Evolutionary conservation across 352 stramenopile species (phyloP).

Genomic region (Blastocystis hominis): DNA sequence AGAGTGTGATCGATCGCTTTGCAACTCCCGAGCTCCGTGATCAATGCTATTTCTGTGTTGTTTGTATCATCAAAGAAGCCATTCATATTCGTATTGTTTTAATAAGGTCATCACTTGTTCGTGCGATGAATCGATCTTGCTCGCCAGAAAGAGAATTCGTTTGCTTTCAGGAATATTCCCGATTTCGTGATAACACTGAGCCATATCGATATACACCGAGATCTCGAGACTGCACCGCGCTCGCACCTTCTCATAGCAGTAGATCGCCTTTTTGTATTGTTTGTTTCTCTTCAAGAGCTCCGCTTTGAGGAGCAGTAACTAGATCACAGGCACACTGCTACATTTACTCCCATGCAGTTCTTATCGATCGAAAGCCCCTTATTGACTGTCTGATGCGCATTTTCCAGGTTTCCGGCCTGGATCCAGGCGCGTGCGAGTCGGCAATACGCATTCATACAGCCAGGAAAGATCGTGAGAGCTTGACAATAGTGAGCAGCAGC

Average conservation of each 20-base stretch:
- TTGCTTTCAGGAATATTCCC: conserved; percentile 37
- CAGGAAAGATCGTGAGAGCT: not conserved
- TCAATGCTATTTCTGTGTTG: not conserved
- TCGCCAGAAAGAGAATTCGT: conserved; percentile 26
- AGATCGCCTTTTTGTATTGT: not conserved
- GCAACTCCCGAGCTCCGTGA: not conserved
- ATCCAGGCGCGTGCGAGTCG: not conserved
- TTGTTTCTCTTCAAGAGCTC: conserved; percentile 7
- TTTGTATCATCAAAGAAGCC: conserved; percentile 15
- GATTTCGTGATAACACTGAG: conserved; percentile 47
- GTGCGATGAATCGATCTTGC: not conserved
- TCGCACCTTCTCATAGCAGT: not conserved
- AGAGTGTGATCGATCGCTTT: not conserved
- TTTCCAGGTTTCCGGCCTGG: not conserved
- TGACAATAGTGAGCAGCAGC: not conserved
- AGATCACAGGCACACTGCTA: not conserved
- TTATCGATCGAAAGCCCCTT: not conserved
- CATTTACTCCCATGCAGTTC: not conserved
- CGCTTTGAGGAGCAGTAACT: conserved; percentile 18
- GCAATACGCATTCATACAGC: not conserved
- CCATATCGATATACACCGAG: conserved; percentile 30
- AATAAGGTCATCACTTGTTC: not conserved
- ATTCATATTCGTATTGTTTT: not conserved
- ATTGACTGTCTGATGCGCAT: not conserved
- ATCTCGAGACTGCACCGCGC: not conserved